Conservation (phyloP, 805 yeast species). For the Debaryomyces castellii region DNA sequence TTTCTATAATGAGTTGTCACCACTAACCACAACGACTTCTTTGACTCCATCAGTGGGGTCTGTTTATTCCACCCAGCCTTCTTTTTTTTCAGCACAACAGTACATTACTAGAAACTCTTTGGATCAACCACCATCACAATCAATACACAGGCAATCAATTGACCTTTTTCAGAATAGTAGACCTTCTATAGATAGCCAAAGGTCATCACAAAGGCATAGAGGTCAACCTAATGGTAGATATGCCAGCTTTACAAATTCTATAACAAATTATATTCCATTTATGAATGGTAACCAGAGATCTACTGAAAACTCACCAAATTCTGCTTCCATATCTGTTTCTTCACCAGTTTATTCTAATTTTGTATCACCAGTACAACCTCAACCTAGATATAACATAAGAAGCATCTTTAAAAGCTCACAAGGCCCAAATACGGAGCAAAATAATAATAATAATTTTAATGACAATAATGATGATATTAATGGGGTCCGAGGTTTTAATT, state of each 20-base stretch:
- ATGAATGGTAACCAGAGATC: slow-evolving; percentile 31
- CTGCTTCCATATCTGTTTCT: slow-evolving; percentile 17
- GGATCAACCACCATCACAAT: slow-evolving; percentile 31
- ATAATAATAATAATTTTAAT: no score
- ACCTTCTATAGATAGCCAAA: slow-evolving; percentile 30
- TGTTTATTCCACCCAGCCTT: slow-evolving; percentile 41
- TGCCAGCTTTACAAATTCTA: slow-evolving; percentile 33
- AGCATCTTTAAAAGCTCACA: slow-evolving; percentile 28
- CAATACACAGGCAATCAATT: slow-evolving; percentile 28
- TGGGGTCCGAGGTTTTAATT: not conserved
- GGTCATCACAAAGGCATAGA: slow-evolving; percentile 14
- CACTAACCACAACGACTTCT: slow-evolving; percentile 44
- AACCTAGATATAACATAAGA: slow-evolving; percentile 31
- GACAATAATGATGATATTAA: slow-evolving; percentile 2
- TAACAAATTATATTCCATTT: slow-evolving; percentile 41
- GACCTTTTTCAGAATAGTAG: slow-evolving; percentile 32
- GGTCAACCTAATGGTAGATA: slow-evolving; percentile 23
- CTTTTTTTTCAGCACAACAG: slow-evolving; percentile 45
- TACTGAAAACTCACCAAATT: slow-evolving; percentile 6
- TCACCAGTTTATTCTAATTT: slow-evolving; percentile 4
- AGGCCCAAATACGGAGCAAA: not conserved
- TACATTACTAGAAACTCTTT: slow-evolving; percentile 36
- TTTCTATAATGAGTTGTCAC: slow-evolving; percentile 31
- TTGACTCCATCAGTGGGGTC: slow-evolving; percentile 41
- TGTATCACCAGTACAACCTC: slow-evolving; percentile 15